Conservation (phyloP, 495 filamentous ascomycete genomes). For the Articulospora tetracladia region DNA sequence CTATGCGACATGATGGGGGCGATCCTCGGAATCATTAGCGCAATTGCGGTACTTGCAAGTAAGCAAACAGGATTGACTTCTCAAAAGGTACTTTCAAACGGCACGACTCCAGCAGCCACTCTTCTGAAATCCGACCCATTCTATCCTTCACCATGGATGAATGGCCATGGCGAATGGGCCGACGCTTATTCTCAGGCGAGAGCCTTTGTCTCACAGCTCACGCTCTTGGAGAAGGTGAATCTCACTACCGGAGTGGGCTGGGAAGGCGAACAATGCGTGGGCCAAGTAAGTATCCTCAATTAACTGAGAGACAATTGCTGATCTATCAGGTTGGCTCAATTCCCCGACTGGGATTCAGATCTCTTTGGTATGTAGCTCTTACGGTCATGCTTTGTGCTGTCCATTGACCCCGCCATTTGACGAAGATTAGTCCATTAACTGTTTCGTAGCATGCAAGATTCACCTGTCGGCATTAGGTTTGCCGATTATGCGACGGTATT, state of each 20-base stretch:
- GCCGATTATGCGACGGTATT: slow-evolving; percentile 76
- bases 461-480: slow-evolving; percentile 69
- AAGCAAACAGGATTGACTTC: neutral
- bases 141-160: slow-evolving; percentile 84
- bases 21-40: neutral
- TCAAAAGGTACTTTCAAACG: slow-evolving; percentile 5
- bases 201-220: slow-evolving; percentile 78
- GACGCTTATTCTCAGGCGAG: slow-evolving; percentile 73
- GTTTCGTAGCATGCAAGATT: slow-evolving; percentile 63
- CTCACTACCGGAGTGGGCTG: slow-evolving; percentile 61
- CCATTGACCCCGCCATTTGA: neutral
- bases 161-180: slow-evolving; percentile 67
- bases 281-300: slow-evolving; percentile 2
- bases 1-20: neutral
- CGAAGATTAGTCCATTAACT: neutral
- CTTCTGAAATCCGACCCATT: slow-evolving; percentile 46
- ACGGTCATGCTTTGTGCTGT: neutral
- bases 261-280: slow-evolving; percentile 22
- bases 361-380: slow-evolving; percentile 49
- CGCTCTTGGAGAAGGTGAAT: slow-evolving; percentile 86
- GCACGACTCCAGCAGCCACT: neutral
- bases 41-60: neutral
- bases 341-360: slow-evolving; percentile 70
- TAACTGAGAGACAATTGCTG: neutral
- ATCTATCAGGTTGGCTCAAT: slow-evolving; percentile 43